These are phyloP conservation scores for Stereum hirsutum DNA, from an alignment of 1,284 basidiomycete species.

Conservation along the genomic window DNA sequence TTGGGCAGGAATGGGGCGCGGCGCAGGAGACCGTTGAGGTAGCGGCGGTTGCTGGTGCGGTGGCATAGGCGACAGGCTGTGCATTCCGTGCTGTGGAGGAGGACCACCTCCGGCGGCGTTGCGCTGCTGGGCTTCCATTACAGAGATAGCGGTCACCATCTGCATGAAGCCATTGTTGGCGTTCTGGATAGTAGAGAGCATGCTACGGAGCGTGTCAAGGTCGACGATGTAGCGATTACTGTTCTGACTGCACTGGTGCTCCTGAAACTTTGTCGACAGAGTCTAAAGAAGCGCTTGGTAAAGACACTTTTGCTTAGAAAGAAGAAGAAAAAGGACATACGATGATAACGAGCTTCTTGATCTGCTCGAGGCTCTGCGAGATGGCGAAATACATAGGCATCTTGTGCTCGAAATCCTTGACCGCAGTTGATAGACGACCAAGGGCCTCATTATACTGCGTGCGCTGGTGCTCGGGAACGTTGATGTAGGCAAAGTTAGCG, in stretches of 20 bases:
- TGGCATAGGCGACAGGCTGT: neutral
- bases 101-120: neutral
- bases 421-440: constrained; percentile 34
- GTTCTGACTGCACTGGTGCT: constrained; percentile 29
- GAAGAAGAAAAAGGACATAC: constrained; percentile 26
- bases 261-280: constrained; percentile 41
- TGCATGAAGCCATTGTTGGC: constrained; percentile 1
- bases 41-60: constrained; percentile 1
- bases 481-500: neutral
- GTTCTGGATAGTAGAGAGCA: neutral
- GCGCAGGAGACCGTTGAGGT: neutral
- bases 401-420: constrained; percentile 37
- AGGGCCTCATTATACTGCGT: constrained; percentile 40
- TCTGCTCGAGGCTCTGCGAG: constrained; percentile 29
- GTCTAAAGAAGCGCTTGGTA: constrained; percentile 27
- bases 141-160: neutral
- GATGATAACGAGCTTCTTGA: constrained; percentile 41
- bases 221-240: constrained; percentile 43
- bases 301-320: neutral
- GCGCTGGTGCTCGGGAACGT: constrained; percentile 42
- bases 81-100: constrained; percentile 3
- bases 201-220: constrained; percentile 13
- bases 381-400: constrained; percentile 37
- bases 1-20: constrained; percentile 1
- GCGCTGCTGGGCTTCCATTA: neutral